These are phyloP conservation scores for Onygenales sp. DNA, from an alignment of 2,329 filamentous ascomycete species.

Conservation along the genomic window DNA sequence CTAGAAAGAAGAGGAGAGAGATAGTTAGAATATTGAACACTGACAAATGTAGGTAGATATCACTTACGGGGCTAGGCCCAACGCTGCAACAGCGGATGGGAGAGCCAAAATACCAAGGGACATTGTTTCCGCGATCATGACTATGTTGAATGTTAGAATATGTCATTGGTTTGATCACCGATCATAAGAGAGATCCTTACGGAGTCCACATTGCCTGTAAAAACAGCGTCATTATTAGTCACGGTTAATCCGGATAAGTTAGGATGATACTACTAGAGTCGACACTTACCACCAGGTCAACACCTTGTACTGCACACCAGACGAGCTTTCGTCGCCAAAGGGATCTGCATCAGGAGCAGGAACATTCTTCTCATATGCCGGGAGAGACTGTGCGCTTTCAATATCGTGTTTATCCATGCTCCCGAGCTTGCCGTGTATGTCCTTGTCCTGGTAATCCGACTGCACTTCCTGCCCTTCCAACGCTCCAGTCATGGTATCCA, in stretches of 20 bases:
- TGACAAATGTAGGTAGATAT: not conserved
- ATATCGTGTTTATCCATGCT: not conserved
- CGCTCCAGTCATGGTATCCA: not conserved
- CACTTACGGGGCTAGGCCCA: slow-evolving; percentile 44
- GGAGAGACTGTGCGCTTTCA: not conserved
- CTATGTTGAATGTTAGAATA: slow-evolving; percentile 14
- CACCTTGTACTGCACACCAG: slow-evolving; percentile 42
- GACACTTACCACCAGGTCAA: slow-evolving; percentile 39
- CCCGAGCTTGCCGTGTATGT: not conserved
- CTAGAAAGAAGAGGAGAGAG: slow-evolving; percentile 15
- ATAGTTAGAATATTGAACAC: not conserved
- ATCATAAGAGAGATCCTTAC: slow-evolving; percentile 15
- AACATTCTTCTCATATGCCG: not conserved
- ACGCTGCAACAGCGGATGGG: slow-evolving; percentile 41
- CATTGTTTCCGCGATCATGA: slow-evolving; percentile 53
- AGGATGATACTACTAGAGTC: not conserved
- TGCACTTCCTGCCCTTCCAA: not conserved
- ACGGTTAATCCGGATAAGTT: not conserved
- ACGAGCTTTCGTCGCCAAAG: slow-evolving; percentile 31
- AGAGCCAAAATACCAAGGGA: slow-evolving; percentile 49
- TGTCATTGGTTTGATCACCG: not conserved
- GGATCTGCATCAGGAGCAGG: slow-evolving; percentile 19
- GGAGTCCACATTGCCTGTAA: slow-evolving; percentile 33
- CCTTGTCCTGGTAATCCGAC: not conserved
- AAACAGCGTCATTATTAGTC: not conserved